Base-by-base conservation (phyloP, 2,329 filamentous ascomycete species). In the Didymella lethalis region DNA sequence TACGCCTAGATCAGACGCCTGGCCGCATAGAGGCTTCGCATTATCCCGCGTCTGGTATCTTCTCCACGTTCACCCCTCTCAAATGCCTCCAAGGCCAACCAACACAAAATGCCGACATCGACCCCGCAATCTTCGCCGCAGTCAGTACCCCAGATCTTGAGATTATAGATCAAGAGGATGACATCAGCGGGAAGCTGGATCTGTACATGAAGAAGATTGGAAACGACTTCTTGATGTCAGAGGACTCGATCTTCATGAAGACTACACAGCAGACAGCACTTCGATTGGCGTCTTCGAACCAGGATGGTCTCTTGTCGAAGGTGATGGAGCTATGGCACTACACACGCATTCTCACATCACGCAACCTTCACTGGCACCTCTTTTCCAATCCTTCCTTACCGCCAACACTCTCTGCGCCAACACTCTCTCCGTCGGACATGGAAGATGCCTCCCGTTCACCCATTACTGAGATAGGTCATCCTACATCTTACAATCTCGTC, bases 271-370 rank as follows among this genome's bases (percentile, higher is more conserved):
- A 71, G 16, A 69, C 65, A 18, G 77, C 78, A 20, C 63, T 74
- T 16, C 64, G 61, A 16, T 61, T 79, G 32, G 69, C 59, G 32
- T 67, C 71, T 5, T 63, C 70, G 7, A 77, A 74, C 52, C 67
- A 72, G 26, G 81, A 84, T 64, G 71, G 74, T 16, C 74, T 86
- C 10, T 73, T 87, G 12, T 74, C 80, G 18, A 81, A 83, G 43
- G 80, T 80, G 2, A 72, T 86, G 46, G 83, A 87, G 63, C 76
- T 88, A 4, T 87, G 85, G 84, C 79, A 83, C 29, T 80, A 81
- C 14, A 87, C 85, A 7, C 79, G 81, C 38, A 79, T 87, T 45
- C 78, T 87, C 16, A 81, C 82, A n/a, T 81, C 83, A 23, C 75
- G 72, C 3, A 77, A 81, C 25, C 63, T 83, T 25, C 75, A 75